Conservation (phyloP, 768 basidiomycete species). For the Hebeloma cylindrosporum region DNA sequence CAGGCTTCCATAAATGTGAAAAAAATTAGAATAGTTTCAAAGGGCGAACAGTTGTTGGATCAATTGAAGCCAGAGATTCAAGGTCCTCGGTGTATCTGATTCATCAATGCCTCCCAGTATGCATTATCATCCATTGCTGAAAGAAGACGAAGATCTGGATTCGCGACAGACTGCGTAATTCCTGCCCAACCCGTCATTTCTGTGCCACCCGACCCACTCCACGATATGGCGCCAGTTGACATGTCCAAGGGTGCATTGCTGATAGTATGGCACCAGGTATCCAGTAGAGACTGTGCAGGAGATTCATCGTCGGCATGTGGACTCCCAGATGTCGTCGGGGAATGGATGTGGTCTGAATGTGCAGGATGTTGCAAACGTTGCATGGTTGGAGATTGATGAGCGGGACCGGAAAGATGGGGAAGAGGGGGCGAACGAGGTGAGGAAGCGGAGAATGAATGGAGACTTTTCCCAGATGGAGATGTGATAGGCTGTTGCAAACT, state of each 20-base stretch:
- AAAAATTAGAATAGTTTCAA: no score
- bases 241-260: slow-evolving; percentile 62
- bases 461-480: slow-evolving; percentile 32
- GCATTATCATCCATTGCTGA: slow-evolving; percentile 65
- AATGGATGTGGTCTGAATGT: slow-evolving; percentile 47
- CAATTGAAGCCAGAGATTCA: no score
- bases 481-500: slow-evolving; percentile 44
- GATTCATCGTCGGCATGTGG: slow-evolving; percentile 74
- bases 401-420: slow-evolving; percentile 24
- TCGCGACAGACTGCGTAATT: slow-evolving; percentile 39
- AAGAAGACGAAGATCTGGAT: slow-evolving; percentile 44
- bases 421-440: slow-evolving; percentile 32
- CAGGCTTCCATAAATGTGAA: no score
- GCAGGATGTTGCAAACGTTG: slow-evolving; percentile 57
- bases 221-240: slow-evolving; percentile 50
- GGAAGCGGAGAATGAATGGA: slow-evolving; percentile 30
- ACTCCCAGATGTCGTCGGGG: slow-evolving; percentile 68
- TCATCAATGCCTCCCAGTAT: slow-evolving; percentile 83
- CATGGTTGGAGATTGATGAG: slow-evolving; percentile 53
- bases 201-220: slow-evolving; percentile 57
- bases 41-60: no score
- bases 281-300: slow-evolving; percentile 73
- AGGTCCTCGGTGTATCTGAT: slow-evolving; percentile 48
- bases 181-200: slow-evolving; percentile 64
- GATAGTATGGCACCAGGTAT: slow-evolving; percentile 85